Base-by-base conservation (phyloP, 371 early-diverging fungal genomes). In the Apophysomyces trapeziformis region DNA sequence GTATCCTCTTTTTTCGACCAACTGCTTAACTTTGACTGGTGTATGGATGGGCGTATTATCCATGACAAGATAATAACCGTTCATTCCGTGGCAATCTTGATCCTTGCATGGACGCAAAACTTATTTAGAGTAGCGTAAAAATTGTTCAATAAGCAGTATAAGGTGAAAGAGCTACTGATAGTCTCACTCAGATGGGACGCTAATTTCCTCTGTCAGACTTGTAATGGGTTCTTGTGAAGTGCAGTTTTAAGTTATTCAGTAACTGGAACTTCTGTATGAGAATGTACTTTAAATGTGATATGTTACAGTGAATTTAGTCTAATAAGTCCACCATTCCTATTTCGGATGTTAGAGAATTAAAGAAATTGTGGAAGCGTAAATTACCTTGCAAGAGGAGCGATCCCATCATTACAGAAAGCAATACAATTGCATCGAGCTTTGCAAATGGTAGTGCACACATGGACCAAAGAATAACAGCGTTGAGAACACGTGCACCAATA, bases 381-480 rank as follows among this genome's bases (percentile, higher is more conserved):
- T 65, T 76, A 76, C 79, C 81, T 79, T 79, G 79, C 9, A 82
- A 66, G 35, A 82, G 57, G 13, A 82, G 59, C 6, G 83, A 79
- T 5, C 78, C 83, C 47, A 75, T 68, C 72, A 82, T 72, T 5
- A 76, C 75, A 35, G 78, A 69, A 32, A 82, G 47, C 1, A 82
- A 59, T 0, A 79, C 73, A 45, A 82, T 73, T 4, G 83, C 80
- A 57, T 76, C 77, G 11, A 82, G 50, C 44, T 71, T 66, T 38
- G 77, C 75, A 69, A 82, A 82, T 14, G 83, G 78, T 16, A 82
- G 61, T n/a, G 83, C 83, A 57, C 83, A 82, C 70, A 82, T 65
- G 32, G 73, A 74, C 83, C 83, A 82, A 2, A 82, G 63, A 1
- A 78, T 66, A 57, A 73, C 66, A 1, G 83, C 80, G 38, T 78